These are phyloP conservation scores for Vanrija humicola DNA, from an alignment of 1,284 basidiomycete species.

Conservation along the genomic window DNA sequence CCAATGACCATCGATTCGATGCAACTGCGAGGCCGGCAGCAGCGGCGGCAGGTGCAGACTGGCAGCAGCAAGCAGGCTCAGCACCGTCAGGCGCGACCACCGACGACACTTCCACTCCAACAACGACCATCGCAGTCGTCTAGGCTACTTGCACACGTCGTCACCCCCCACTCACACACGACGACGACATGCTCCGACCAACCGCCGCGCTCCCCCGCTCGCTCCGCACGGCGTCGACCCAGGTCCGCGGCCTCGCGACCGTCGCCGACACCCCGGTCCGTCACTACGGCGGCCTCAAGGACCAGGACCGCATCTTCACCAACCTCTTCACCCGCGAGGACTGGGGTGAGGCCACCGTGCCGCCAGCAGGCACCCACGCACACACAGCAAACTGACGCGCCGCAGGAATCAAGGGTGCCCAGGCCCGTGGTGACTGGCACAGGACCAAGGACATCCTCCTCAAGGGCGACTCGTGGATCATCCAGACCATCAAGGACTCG, in stretches of 20 bases:
- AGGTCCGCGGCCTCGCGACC: constrained; percentile 58
- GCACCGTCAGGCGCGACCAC: too few species aligned
- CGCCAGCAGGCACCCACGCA: background rate
- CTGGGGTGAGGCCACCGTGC: constrained; percentile 48
- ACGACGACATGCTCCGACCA: constrained; percentile 8
- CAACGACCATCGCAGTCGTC: background rate
- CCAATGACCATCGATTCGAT: too few species aligned
- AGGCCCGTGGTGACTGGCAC: constrained; percentile 95
- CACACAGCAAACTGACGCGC: background rate
- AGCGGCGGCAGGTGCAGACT: too few species aligned
- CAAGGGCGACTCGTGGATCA: constrained; percentile 95
- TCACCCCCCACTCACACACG: background rate
- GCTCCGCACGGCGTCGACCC: constrained; percentile 11
- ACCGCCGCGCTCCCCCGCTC: constrained; percentile 3
- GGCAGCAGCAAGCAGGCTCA: too few species aligned
- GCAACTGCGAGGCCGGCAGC: too few species aligned
- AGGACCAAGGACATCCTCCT: constrained; percentile 90
- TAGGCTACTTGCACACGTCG: background rate
- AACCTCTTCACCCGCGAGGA: constrained; percentile 82
- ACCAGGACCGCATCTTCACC: constrained; percentile 90
- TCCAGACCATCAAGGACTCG: constrained; percentile 91
- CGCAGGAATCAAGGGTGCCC: constrained; percentile 71
- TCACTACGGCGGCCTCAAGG: constrained; percentile 82
- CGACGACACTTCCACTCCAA: background rate
- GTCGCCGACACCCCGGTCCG: constrained; percentile 67